phyloP scores from a whole-genome alignment of 371 early-diverging fungal species.

The Coemansia sp. region DNA sequence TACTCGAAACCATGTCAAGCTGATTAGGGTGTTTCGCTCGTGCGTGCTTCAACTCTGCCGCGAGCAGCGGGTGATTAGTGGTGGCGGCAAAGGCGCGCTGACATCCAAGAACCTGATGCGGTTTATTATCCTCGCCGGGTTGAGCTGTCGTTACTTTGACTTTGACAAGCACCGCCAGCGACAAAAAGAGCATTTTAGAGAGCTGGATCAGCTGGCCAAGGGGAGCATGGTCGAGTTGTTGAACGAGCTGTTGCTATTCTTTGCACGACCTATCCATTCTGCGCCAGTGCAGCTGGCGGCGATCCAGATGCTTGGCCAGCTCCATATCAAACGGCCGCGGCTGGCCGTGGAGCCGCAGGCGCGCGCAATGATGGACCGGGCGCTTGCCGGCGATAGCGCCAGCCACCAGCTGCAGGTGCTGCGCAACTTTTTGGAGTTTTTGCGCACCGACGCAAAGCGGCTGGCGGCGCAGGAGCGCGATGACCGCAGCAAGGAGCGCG shows the following conservation, averaged over 20 bases:
- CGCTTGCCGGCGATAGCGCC: slow-evolving; percentile 57
- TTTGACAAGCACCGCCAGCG: slow-evolving; percentile 64
- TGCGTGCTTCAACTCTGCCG: slow-evolving; percentile 54
- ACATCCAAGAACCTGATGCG: slow-evolving; percentile 55
- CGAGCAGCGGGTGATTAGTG: slow-evolving; percentile 40
- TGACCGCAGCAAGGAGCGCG: slow-evolving; percentile 30
- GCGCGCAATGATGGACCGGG: slow-evolving; percentile 64
- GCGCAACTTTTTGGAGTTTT: slow-evolving; percentile 67
- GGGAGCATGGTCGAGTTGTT: slow-evolving; percentile 28
- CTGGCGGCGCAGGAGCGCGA: slow-evolving; percentile 17
- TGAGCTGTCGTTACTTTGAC: slow-evolving; percentile 72
- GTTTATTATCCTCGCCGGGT: slow-evolving; percentile 65
- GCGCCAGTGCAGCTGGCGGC: slow-evolving; percentile 45
- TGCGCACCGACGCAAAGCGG: slow-evolving; percentile 63
- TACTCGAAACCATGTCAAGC: slow-evolving; percentile 62
- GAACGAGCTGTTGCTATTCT: slow-evolving; percentile 31
- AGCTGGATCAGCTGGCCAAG: slow-evolving; percentile 39
- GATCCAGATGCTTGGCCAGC: slow-evolving; percentile 58
- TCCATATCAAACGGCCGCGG: slow-evolving; percentile 70
- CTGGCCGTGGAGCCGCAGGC: slow-evolving; percentile 63
- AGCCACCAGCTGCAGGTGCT: slow-evolving; percentile 67
- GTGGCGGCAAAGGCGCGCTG: slow-evolving; percentile 22
- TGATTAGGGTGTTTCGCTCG: slow-evolving; percentile 67
- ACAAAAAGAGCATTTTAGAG: slow-evolving; percentile 51
- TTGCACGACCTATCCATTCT: slow-evolving; percentile 22